A percentile compares a stretch with the other conserved stretches of the same genome.
phyloP scores from a whole-genome alignment of 2,329 filamentous ascomycete species.

The Aspergillus chevalieri region DNA sequence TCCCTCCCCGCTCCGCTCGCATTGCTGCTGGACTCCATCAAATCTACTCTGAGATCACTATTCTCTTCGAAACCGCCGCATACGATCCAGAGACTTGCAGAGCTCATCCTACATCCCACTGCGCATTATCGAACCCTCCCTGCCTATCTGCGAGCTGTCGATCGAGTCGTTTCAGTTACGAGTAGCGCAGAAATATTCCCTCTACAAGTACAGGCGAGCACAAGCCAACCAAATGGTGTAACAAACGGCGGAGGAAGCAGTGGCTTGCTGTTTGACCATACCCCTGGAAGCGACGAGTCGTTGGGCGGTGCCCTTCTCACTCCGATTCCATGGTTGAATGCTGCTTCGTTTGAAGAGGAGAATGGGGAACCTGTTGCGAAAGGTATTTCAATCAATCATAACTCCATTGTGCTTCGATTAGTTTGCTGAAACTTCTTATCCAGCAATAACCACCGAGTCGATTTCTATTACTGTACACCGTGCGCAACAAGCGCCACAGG shows the following conservation, averaged over 20 bases:
- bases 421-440: neutral
- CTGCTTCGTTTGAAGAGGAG: slow-evolving; percentile 23
- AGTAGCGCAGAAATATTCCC: slow-evolving; percentile 77
- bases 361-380: slow-evolving; percentile 12
- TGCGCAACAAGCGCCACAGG: neutral
- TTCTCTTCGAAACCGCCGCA: slow-evolving; percentile 78
- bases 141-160: slow-evolving; percentile 81
- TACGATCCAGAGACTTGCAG: slow-evolving; percentile 84
- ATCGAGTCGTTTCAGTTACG: slow-evolving; percentile 84
- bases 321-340: slow-evolving; percentile 80
- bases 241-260: slow-evolving; percentile 31
- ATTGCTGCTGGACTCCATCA: slow-evolving; percentile 57
- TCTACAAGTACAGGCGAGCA: slow-evolving; percentile 44
- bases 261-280: slow-evolving; percentile 28
- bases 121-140: slow-evolving; percentile 75
- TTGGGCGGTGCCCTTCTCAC: slow-evolving; percentile 86
- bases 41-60: slow-evolving; percentile 53
- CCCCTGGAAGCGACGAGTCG: slow-evolving; percentile 75
- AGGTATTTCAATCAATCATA: slow-evolving; percentile 8
- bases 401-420: neutral
- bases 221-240: slow-evolving; percentile 51
- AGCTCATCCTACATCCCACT: slow-evolving; percentile 71
- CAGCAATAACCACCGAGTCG: neutral
- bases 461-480: neutral
- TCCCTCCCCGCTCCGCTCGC: slow-evolving; percentile 59